Evolutionary conservation across 805 yeast genomes (phyloP).

Genomic region (Blastobotrys attinorum): DNA sequence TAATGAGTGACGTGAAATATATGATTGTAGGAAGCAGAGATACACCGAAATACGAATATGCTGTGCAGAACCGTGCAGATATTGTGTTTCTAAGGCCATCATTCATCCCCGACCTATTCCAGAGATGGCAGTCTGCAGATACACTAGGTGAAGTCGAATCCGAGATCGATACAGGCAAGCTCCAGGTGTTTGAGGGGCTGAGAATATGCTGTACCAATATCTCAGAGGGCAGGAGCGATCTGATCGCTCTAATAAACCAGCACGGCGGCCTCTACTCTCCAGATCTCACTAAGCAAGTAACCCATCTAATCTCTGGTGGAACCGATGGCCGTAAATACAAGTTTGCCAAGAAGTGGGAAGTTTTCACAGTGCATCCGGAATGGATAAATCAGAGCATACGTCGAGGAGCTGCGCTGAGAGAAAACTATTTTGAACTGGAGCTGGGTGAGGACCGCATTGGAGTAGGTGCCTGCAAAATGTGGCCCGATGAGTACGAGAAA

Average conservation of each 20-base stretch:
- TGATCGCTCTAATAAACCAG: conserved; percentile 21
- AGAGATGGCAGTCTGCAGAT: conserved; percentile 47
- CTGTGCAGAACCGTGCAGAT: conserved; percentile 39
- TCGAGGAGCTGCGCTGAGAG: conserved; percentile 35
- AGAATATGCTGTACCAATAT: conserved; percentile 34
- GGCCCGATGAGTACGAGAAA: background rate
- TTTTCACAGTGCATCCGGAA: conserved; percentile 35
- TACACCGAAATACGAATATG: conserved; percentile 48
- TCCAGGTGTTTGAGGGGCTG: conserved; percentile 27
- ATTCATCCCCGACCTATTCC: conserved; percentile 38
- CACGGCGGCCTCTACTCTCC: conserved; percentile 30
- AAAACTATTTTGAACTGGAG: conserved; percentile 28
- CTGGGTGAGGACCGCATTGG: conserved; percentile 28
- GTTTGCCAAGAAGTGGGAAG: conserved; percentile 33
- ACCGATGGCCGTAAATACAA: conserved; percentile 28
- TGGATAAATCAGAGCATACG: conserved; percentile 38
- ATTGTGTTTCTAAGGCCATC: conserved; percentile 46
- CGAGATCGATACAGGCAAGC: conserved; percentile 18
- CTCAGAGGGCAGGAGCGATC: conserved; percentile 22
- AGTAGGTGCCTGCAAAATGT: conserved; percentile 22
- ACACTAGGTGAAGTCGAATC: conserved; percentile 25
- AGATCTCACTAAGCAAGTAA: conserved; percentile 21
- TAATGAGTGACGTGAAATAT: conserved; percentile 44
- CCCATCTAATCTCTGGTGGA: conserved; percentile 26
- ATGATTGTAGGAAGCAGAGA: conserved; percentile 45